A percentile compares a stretch with the other conserved stretches of the same genome.
phyloP scores from a whole-genome alignment of 345 rosid genomes.

The Acer yangbiense region DNA sequence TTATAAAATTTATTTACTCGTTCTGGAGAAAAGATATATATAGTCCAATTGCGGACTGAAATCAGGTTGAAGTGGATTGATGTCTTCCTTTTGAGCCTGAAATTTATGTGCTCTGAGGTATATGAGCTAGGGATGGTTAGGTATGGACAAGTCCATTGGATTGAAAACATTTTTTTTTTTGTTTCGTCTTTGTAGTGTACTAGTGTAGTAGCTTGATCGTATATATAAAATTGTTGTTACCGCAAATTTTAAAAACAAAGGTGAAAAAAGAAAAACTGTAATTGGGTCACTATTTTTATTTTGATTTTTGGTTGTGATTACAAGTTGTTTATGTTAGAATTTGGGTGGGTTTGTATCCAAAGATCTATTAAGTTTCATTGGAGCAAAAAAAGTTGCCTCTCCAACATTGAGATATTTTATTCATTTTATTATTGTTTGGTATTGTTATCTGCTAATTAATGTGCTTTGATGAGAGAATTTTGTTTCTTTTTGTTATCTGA shows the following conservation, averaged over 20 bases:
- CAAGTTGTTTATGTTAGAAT: not conserved
- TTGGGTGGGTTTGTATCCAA: not conserved
- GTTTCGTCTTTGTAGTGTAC: too few relatives aligned
- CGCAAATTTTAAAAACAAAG: too few relatives aligned
- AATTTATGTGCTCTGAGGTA: not conserved
- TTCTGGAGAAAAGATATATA: not conserved
- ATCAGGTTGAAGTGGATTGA: not conserved
- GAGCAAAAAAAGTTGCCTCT: not conserved
- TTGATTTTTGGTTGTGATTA: not conserved
- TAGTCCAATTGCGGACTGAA: not conserved
- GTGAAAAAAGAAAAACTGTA: not conserved
- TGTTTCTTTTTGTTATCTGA: not conserved
- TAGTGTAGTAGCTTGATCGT: too few relatives aligned
- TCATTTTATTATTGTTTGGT: not conserved
- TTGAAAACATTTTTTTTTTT: not conserved
- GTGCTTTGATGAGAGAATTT: not conserved
- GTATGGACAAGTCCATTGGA: not conserved
- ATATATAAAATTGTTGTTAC: too few relatives aligned
- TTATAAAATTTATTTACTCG: not conserved
- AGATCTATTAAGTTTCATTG: conserved; percentile 6
- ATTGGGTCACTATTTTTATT: not conserved
- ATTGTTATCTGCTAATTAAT: not conserved
- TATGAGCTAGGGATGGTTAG: not conserved
- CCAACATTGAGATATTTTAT: not conserved
- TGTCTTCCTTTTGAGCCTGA: not conserved